Evolutionary conservation across 73 alveolate genomes (phyloP).

Genomic region (Stentor coeruleus): DNA sequence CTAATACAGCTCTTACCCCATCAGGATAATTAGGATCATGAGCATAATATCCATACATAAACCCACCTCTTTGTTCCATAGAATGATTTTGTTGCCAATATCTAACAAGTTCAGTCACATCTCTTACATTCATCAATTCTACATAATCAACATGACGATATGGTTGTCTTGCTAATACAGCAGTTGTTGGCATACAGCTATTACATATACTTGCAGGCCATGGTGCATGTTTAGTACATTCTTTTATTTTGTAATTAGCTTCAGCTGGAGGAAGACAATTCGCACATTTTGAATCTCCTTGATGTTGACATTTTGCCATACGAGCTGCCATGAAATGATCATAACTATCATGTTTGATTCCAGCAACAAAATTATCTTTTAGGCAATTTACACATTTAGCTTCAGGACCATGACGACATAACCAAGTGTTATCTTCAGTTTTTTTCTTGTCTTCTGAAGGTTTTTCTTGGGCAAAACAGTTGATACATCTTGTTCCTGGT

Average conservation of each 20-base stretch:
- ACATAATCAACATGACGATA: slow-evolving; percentile 98
- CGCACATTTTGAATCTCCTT: slow-evolving; percentile 83
- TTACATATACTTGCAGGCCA: slow-evolving; percentile 96
- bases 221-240: slow-evolving; percentile 94
- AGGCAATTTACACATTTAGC: slow-evolving; percentile 93
- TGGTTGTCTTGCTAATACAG: slow-evolving; percentile 84
- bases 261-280: slow-evolving; percentile 94
- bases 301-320: slow-evolving; percentile 91
- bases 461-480: slow-evolving; percentile 45
- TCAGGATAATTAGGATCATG: slow-evolving; percentile 96
- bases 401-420: slow-evolving; percentile 80
- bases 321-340: slow-evolving; percentile 86
- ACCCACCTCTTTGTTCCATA: slow-evolving; percentile 92
- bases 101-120: slow-evolving; percentile 81
- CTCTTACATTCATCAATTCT: slow-evolving; percentile 89
- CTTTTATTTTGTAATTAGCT: slow-evolving; percentile 76
- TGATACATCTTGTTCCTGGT: slow-evolving; percentile 61
- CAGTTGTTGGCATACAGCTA: slow-evolving; percentile 97
- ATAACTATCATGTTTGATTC: slow-evolving; percentile 93
- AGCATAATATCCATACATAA: slow-evolving; percentile 97
- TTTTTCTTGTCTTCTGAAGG: slow-evolving; percentile 34
- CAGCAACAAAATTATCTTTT: slow-evolving; percentile 68
- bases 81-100: slow-evolving; percentile 84
- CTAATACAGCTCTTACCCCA: slow-evolving; percentile 97
- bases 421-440: slow-evolving; percentile 35